A percentile compares a stretch with the other conserved stretches of the same genome.
Conservation (phyloP, 1,139 yeast genomes). For the Debaryomycetaceae sp. region DNA sequence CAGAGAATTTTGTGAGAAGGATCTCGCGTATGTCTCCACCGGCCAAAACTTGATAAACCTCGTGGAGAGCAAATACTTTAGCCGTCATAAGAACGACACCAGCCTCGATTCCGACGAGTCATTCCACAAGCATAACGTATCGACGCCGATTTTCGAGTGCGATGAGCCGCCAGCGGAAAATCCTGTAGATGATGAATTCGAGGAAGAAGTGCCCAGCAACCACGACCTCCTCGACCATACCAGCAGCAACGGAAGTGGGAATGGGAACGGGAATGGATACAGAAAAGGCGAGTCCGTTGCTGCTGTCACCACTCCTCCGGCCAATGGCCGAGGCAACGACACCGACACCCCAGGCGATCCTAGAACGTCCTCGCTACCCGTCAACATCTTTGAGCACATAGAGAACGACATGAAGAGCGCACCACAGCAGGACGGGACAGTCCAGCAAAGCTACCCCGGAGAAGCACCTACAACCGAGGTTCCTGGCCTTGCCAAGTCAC, state of each 20-base stretch:
- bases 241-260: slow-evolving; percentile 31
- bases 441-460: background rate
- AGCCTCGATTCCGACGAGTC: slow-evolving; percentile 24
- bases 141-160: slow-evolving; percentile 25
- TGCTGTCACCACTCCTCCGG: slow-evolving; percentile 1
- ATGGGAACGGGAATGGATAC: slow-evolving; percentile 20
- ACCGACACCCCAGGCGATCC: slow-evolving; percentile 20
- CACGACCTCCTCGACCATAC: slow-evolving; percentile 24
- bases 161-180: slow-evolving; percentile 8
- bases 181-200: slow-evolving; percentile 8
- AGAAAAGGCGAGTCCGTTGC: background rate
- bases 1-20: slow-evolving; percentile 29
- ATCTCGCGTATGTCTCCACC: slow-evolving; percentile 26
- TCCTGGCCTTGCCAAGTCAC: background rate
- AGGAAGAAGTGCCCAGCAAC: slow-evolving; percentile 17
- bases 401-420: slow-evolving; percentile 10
- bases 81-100: slow-evolving; percentile 10
- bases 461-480: background rate
- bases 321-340: slow-evolving; percentile 17
- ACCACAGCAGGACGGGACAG: too few relatives aligned
- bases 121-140: slow-evolving; percentile 17
- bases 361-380: slow-evolving; percentile 8
- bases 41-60: slow-evolving; percentile 29
- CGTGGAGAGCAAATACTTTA: slow-evolving; percentile 22
- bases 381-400: slow-evolving; percentile 16